phyloP scores from a whole-genome alignment of 306 rosid species.

The Phaseolus lunatus region DNA sequence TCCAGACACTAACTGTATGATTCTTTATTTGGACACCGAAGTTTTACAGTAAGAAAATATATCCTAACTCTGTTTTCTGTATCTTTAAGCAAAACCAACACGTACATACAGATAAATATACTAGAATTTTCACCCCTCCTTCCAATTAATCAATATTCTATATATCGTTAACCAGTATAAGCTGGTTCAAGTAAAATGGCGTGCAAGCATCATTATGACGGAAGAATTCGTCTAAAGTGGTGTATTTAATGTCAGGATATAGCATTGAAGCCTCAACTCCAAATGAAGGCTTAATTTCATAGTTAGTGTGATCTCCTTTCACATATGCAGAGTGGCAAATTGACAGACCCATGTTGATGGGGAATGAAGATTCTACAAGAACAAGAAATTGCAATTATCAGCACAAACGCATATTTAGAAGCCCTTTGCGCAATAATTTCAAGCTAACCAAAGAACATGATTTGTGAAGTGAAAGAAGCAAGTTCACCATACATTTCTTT shows the following conservation, averaged over 20 bases:
- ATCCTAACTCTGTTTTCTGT: neutral
- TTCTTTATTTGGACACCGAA: neutral
- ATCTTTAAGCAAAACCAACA: neutral
- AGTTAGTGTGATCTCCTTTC: conserved; percentile 64
- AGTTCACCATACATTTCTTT: too few species aligned
- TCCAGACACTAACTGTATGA: neutral
- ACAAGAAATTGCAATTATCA: neutral
- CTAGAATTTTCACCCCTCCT: too few species aligned
- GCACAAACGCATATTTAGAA: neutral
- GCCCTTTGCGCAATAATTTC: neutral
- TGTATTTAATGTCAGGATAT: conserved; percentile 71
- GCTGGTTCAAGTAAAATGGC: conserved; percentile 17
- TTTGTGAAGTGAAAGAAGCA: neutral
- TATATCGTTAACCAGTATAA: neutral
- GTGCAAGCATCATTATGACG: conserved; percentile 1
- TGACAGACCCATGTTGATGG: conserved; percentile 33
- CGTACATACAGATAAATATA: neutral
- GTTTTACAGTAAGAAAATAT: neutral
- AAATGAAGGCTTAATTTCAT: conserved; percentile 61
- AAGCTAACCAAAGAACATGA: neutral
- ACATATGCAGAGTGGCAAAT: conserved; percentile 55
- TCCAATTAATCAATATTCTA: neutral
- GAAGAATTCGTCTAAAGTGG: conserved; percentile 51
- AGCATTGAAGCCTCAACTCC: conserved; percentile 72
- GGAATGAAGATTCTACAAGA: conserved; percentile 35